A percentile compares a stretch with the other conserved stretches of the same genome.
Conservation (phyloP, 768 basidiomycete species). For the Rhodotorula toruloides region DNA sequence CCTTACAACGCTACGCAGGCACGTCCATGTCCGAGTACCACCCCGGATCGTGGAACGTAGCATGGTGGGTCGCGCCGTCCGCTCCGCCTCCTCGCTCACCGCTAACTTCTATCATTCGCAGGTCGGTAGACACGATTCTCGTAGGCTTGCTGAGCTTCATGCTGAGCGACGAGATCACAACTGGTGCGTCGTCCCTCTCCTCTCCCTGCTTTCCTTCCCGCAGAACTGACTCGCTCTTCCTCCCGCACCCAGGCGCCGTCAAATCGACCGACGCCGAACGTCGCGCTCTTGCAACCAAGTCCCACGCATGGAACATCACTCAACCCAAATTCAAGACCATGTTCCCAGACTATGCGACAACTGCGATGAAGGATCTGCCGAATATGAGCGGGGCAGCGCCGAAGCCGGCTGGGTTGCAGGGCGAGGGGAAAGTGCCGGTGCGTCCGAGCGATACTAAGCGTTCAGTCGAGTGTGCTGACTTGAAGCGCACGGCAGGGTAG, state of each 20-base stretch:
- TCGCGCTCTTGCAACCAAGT: conserved; percentile 64
- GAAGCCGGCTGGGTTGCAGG: neutral
- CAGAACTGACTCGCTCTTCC: no score
- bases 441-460: neutral
- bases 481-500: neutral
- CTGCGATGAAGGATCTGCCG: conserved; percentile 66
- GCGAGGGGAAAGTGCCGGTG: conserved; percentile 15
- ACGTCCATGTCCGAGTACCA: conserved; percentile 20
- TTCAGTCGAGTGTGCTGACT: neutral
- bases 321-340: conserved; percentile 40
- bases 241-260: conserved; percentile 58
- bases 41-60: conserved; percentile 63
- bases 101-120: neutral
- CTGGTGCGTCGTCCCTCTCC: conserved; percentile 44
- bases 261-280: conserved; percentile 75
- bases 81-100: neutral
- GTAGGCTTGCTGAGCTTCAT: conserved; percentile 83
- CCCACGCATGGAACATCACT: conserved; percentile 76
- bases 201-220: no score
- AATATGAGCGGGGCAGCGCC: conserved; percentile 66
- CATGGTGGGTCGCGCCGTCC: conserved; percentile 58
- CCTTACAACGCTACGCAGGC: neutral
- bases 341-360: conserved; percentile 61
- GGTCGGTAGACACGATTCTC: conserved; percentile 66
- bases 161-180: conserved; percentile 94